A percentile compares a stretch with the other conserved stretches of the same genome.
phyloP scores from a whole-genome alignment of 176 grass and related monocot genomes.

The Bonia amplexicaulis region DNA sequence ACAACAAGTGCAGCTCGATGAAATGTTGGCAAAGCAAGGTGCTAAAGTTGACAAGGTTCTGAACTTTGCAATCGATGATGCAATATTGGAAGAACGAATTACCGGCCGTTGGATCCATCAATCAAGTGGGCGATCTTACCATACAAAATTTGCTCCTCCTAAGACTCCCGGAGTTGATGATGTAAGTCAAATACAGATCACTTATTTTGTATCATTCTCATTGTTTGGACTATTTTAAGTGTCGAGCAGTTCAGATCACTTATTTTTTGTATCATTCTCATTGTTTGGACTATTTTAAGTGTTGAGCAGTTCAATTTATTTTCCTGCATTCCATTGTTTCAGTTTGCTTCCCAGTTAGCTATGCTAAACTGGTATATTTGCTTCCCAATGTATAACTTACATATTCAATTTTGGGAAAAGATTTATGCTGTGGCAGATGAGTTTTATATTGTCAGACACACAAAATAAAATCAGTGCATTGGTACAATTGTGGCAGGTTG shows the following conservation, averaged over 20 bases:
- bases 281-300: too few species aligned
- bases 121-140: constrained; percentile 85
- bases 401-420: background rate
- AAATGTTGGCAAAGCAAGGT: constrained; percentile 84
- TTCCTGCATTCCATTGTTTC: background rate
- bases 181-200: constrained; percentile 49
- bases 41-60: constrained; percentile 84
- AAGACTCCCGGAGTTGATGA: constrained; percentile 78
- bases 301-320: background rate
- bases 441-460: background rate
- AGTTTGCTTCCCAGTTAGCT: background rate
- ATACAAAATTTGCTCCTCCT: constrained; percentile 90
- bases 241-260: background rate
- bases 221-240: background rate
- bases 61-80: constrained; percentile 92
- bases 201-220: background rate
- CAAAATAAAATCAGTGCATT: background rate
- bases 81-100: constrained; percentile 88
- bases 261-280: background rate
- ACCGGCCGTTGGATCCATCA: constrained; percentile 95
- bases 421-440: background rate
- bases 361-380: background rate
- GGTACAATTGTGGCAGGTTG: background rate
- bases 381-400: background rate
- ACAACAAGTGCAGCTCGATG: constrained; percentile 58